Conservation (phyloP, 2,329 filamentous ascomycete genomes). For the Sarocladiaceae sp. region DNA sequence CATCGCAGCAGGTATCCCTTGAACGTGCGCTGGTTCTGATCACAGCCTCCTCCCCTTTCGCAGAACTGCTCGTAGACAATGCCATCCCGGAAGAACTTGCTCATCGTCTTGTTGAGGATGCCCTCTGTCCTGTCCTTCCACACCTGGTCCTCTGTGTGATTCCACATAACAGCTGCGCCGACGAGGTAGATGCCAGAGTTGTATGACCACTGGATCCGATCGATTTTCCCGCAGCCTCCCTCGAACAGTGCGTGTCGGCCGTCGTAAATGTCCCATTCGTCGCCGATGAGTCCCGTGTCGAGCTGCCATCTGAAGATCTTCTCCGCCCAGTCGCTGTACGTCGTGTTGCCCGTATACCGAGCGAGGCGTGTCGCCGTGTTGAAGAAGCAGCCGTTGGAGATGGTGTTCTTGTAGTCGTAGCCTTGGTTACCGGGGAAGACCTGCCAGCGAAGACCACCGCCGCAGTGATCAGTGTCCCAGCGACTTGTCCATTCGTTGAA, state of each 20-base stretch:
- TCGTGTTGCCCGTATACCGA: constrained; percentile 70
- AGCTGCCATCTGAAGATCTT: constrained; percentile 62
- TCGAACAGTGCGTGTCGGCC: constrained; percentile 30
- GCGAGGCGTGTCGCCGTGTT: constrained; percentile 65
- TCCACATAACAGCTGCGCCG: constrained; percentile 55
- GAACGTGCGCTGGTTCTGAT: constrained; percentile 67
- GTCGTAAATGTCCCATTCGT: constrained; percentile 49
- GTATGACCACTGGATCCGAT: constrained; percentile 61
- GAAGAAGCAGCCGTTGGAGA: constrained; percentile 65
- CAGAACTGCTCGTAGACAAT: constrained; percentile 62
- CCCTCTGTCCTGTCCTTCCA: constrained; percentile 57
- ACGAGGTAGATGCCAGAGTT: constrained; percentile 62
- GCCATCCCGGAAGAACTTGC: constrained; percentile 45
- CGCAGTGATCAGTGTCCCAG: constrained; percentile 61
- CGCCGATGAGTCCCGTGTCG: constrained; percentile 48
- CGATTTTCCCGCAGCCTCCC: constrained; percentile 36
- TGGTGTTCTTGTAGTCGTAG: constrained; percentile 61
- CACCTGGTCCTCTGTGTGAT: constrained; percentile 43
- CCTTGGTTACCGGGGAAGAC: constrained; percentile 73
- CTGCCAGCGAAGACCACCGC: constrained; percentile 78
- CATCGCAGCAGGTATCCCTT: constrained; percentile 70
- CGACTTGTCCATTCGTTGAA: constrained; percentile 71
- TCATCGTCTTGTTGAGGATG: constrained; percentile 43
- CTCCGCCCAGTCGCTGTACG: constrained; percentile 70
- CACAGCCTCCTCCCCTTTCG: constrained; percentile 52